Conservation (phyloP, 306 rosid genomes). For the Vicia faba region DNA sequence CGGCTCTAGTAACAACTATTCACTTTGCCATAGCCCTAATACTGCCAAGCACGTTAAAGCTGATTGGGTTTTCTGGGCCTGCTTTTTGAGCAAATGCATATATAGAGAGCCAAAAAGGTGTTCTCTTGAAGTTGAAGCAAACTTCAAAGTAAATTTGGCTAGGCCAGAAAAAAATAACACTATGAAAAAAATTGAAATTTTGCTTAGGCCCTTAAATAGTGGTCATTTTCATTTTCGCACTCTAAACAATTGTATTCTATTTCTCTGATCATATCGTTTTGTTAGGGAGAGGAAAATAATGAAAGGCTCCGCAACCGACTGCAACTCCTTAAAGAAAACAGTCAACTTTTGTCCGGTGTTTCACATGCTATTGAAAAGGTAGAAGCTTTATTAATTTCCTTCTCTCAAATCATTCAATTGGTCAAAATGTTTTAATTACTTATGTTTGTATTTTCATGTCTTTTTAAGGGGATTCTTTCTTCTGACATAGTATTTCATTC, state of each 20-base stretch:
- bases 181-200: constrained; percentile 14
- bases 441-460: too few species aligned
- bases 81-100: too few species aligned
- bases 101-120: too few species aligned
- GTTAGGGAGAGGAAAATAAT: constrained; percentile 68
- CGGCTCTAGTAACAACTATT: too few species aligned
- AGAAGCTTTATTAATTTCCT: constrained; percentile 18
- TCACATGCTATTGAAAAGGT: constrained; percentile 46
- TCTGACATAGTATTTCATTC: constrained; percentile 15
- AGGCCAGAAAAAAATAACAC: background rate
- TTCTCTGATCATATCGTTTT: constrained; percentile 7
- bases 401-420: constrained; percentile 13
- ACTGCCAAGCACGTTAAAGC: too few species aligned
- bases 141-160: constrained; percentile 2
- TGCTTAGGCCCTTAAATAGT: background rate
- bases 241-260: constrained; percentile 12
- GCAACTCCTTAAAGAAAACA: constrained; percentile 53
- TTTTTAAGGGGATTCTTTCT: too few species aligned
- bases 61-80: too few species aligned
- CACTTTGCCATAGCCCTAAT: too few species aligned
- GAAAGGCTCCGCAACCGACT: constrained; percentile 42
- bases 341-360: constrained; percentile 36
- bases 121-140: background rate
- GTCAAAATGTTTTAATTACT: background rate
- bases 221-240: background rate